Evolutionary conservation across 768 basidiomycete genomes (phyloP), one percentile per base, ranked within the genome.

Genomic region (Leccinum disarticulatum): DNA sequence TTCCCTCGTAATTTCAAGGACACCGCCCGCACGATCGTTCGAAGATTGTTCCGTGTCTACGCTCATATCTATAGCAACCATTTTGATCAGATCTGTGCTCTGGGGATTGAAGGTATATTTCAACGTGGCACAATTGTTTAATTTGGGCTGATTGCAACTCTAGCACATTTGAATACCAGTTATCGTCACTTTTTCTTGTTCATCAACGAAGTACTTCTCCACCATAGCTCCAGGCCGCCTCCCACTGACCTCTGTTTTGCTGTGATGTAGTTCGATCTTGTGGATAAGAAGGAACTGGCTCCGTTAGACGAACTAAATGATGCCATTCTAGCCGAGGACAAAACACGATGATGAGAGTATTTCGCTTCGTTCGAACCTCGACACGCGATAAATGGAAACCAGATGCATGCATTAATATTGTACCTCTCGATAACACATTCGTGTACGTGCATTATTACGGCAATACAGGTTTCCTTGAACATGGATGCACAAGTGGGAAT

Each of bases 61-160:
- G 97, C 95, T 19, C 97, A 99, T 73, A 87, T 98, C 70, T 99
- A 99, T 79, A 96, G 95, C 80, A 96, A 94, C 66, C 97, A 99
- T 75, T 98, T 99, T 73, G 97, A 98, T 68, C 96, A 98, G 68
- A 93, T 98, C 60, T 98, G 96, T 73, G 97, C 97, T 14, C 77
- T 99, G 50, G 95, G 95, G 6, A 98, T 99, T 55, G 97, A 99
- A 84, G 96, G 96, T 96, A 61, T 43, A 79, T 35, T 54, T 6
- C 14, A 13, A 15, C 27, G 17, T 31, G 13, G 50, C 22, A 8
- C 3, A 28, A 10, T 13, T 25, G 17, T 8, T 55, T 61, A 14
- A 7, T 15, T 58, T 35, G 22, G 11, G 17, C 36, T 53, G 9
- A 41, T 55, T 17, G 31, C 53, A 17, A 55, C 19, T 55, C 27